Conservation (phyloP, 148 eudicot species). For the Fagopyrum homotropicum region DNA sequence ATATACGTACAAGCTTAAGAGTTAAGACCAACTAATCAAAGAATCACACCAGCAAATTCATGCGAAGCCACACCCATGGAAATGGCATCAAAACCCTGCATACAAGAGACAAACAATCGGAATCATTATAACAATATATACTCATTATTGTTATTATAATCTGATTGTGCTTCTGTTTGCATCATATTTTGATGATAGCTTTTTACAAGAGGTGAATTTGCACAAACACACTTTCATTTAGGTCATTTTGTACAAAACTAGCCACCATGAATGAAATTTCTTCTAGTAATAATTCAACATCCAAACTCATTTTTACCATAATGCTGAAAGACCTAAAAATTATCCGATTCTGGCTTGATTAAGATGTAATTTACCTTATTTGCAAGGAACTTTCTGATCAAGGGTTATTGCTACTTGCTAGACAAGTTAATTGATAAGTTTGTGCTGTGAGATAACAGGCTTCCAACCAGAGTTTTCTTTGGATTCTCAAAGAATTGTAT, state of each 20-base stretch:
- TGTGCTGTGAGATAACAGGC: background rate
- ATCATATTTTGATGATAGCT: no score
- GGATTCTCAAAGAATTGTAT: no score
- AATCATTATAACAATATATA: background rate
- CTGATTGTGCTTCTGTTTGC: no score
- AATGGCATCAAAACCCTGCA: constrained; percentile 27
- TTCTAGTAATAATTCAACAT: no score
- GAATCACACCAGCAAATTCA: constrained; percentile 6
- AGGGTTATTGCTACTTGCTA: background rate
- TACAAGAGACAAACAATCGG: background rate
- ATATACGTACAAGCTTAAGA: constrained; percentile 11
- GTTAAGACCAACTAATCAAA: constrained; percentile 1
- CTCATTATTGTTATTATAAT: background rate
- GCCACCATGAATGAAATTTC: no score
- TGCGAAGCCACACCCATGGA: constrained; percentile 13
- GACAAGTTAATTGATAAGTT: background rate
- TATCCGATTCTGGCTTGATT: background rate
- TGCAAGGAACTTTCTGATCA: background rate
- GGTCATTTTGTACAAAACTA: background rate
- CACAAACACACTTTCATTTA: background rate
- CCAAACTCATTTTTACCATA: no score
- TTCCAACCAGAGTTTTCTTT: no score
- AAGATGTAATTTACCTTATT: background rate
- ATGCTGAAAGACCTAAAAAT: no score
- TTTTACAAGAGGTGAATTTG: background rate